Conservation (phyloP, 352 stramenopile species). For the Globisporangium cylindrosporum region DNA sequence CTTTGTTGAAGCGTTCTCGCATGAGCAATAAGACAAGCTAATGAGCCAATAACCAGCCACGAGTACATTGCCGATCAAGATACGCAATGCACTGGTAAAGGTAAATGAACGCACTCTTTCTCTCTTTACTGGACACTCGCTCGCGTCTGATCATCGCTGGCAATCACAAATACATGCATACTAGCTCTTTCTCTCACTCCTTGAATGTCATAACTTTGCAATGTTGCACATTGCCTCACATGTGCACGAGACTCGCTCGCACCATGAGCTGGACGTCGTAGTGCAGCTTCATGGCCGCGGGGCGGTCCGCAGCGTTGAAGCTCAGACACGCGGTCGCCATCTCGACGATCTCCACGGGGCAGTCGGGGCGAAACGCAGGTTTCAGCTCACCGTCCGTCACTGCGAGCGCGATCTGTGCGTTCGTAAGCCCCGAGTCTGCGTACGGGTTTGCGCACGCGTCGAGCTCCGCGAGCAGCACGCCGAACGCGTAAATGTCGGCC, state of each 20-base stretch:
- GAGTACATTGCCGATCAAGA: too few species aligned
- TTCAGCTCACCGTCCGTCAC: constrained; percentile 43
- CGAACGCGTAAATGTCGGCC: constrained; percentile 33
- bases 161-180: not conserved
- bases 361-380: constrained; percentile 44
- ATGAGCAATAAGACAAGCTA: not conserved
- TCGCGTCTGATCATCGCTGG: not conserved
- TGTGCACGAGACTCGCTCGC: constrained; percentile 9
- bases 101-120: not conserved
- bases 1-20: not conserved
- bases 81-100: too few species aligned
- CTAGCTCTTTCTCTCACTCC: not conserved
- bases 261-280: constrained; percentile 36
- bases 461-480: constrained; percentile 34
- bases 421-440: constrained; percentile 6
- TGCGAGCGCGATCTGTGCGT: constrained; percentile 38
- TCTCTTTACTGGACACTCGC: not conserved
- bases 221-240: not conserved
- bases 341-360: constrained; percentile 38
- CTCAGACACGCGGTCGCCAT: constrained; percentile 53
- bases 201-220: not conserved
- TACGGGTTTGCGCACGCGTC: constrained; percentile 34
- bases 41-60: not conserved
- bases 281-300: constrained; percentile 59
- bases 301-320: constrained; percentile 40